These are phyloP conservation scores for Ichthyophthirius multifiliis DNA, from an alignment of 169 alveolate genomes.

Conservation along the genomic window DNA sequence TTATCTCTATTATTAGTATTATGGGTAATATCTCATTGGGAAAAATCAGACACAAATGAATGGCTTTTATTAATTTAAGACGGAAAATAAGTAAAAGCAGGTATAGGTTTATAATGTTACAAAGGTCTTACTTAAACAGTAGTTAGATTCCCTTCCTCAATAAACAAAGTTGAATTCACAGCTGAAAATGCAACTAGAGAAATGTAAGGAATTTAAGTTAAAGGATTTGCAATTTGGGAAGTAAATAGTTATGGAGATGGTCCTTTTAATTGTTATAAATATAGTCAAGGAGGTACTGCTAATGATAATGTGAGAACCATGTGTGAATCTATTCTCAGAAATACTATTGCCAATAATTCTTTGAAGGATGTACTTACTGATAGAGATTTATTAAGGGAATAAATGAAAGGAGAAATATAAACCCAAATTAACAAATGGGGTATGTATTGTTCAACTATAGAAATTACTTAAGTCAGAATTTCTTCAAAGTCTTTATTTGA, in stretches of 20 bases:
- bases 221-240: slow-evolving; percentile 18
- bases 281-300: not conserved
- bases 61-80: slow-evolving; percentile 10
- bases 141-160: slow-evolving; percentile 5
- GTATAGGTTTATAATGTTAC: not conserved
- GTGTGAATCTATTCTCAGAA: slow-evolving; percentile 11
- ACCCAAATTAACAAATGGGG: slow-evolving; percentile 2
- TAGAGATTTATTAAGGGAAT: not conserved
- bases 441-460: not conserved
- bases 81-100: slow-evolving; percentile 7
- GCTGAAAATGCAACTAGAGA: slow-evolving; percentile 6
- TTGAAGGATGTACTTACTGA: not conserved
- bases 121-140: not conserved
- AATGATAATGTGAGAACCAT: not conserved
- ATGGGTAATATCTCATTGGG: too few species aligned
- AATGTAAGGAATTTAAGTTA: slow-evolving; percentile 13
- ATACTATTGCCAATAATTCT: not conserved
- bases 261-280: slow-evolving; percentile 6
- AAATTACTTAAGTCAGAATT: slow-evolving; percentile 12
- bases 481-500: not conserved
- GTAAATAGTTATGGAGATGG: slow-evolving; percentile 13
- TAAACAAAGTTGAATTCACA: not conserved
- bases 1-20: too few species aligned
- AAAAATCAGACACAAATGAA: not conserved
- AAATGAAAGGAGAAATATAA: not conserved